Percentiles rank a stretch among this genome's conserved stretches.
These are phyloP conservation scores for Ascomycota sp. DNA, from an alignment of 2,329 filamentous ascomycete species.

Conservation along the genomic window DNA sequence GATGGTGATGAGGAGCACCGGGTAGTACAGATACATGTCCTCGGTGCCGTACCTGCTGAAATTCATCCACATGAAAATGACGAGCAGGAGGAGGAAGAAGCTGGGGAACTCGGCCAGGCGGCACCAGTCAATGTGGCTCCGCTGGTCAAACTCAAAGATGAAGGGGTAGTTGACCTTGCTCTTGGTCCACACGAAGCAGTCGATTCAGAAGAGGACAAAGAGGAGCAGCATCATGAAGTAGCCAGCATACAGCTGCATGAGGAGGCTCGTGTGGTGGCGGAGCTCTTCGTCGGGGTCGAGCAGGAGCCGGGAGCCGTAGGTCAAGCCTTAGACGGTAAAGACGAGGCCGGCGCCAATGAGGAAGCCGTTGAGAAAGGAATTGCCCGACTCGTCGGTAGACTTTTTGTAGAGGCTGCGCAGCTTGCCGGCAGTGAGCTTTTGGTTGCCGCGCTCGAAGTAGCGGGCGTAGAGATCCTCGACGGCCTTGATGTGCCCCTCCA, in stretches of 20 bases:
- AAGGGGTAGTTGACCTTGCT: conserved; percentile 91
- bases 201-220: conserved; percentile 65
- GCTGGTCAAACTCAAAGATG: conserved; percentile 86
- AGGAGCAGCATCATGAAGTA: conserved; percentile 73
- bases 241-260: conserved; percentile 80
- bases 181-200: conserved; percentile 63
- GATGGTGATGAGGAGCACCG: conserved; percentile 55
- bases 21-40: conserved; percentile 66
- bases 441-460: conserved; percentile 87
- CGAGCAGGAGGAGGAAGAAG: conserved; percentile 59
- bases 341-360: conserved; percentile 48
- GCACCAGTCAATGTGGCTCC: conserved; percentile 75
- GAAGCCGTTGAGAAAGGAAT: conserved; percentile 40
- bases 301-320: conserved; percentile 36
- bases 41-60: conserved; percentile 50
- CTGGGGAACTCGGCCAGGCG: conserved; percentile 73
- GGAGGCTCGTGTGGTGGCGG: conserved; percentile 37
- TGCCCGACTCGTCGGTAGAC: conserved; percentile 32
- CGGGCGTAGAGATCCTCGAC: conserved; percentile 85
- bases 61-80: conserved; percentile 75
- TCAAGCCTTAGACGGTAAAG: conserved; percentile 43
- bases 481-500: conserved; percentile 60
- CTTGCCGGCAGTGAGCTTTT: conserved; percentile 77
- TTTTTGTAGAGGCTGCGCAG: conserved; percentile 51
- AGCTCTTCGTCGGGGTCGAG: conserved; percentile 26